Percentiles rank a stretch among this genome's conserved stretches.
Evolutionary conservation across 805 yeast species (phyloP).

Genomic region (Saccharomyces eubayanus): DNA sequence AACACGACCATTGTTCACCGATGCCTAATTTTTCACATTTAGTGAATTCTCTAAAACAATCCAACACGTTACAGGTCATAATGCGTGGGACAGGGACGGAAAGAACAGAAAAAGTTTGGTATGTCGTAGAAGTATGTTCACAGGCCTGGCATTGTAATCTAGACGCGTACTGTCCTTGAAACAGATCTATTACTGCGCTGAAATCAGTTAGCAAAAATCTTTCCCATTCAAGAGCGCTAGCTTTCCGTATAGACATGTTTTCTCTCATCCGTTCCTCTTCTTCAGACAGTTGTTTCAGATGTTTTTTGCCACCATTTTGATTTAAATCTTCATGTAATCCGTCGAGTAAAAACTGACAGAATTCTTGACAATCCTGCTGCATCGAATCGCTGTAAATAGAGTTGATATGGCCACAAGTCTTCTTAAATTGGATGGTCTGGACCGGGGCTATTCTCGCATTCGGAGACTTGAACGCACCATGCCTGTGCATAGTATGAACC

Average conservation of each 20-base stretch:
- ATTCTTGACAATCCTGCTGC: slow-evolving; percentile 93
- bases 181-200: slow-evolving; percentile 69
- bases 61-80: slow-evolving; percentile 36
- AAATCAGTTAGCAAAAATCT: slow-evolving; percentile 70
- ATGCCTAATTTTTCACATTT: slow-evolving; percentile 66
- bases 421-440: slow-evolving; percentile 58
- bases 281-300: slow-evolving; percentile 50
- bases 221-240: slow-evolving; percentile 89
- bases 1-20: slow-evolving; percentile 80
- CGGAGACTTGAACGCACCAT: slow-evolving; percentile 15
- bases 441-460: slow-evolving; percentile 34
- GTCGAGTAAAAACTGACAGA: slow-evolving; percentile 78
- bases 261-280: slow-evolving; percentile 71
- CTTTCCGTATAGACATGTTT: slow-evolving; percentile 61
- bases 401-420: slow-evolving; percentile 58
- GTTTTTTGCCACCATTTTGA: slow-evolving; percentile 45
- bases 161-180: slow-evolving; percentile 87
- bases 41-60: slow-evolving; percentile 72
- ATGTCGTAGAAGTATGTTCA: slow-evolving; percentile 72
- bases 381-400: slow-evolving; percentile 70
- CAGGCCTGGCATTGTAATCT: slow-evolving; percentile 67
- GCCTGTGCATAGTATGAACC: slow-evolving; percentile 44
- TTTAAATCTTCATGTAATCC: slow-evolving; percentile 89
- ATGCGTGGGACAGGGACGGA: slow-evolving; percentile 69
- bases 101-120: slow-evolving; percentile 70